phyloP scores from a whole-genome alignment of 1,139 yeast species.

The Suhomyces choctaworum region DNA sequence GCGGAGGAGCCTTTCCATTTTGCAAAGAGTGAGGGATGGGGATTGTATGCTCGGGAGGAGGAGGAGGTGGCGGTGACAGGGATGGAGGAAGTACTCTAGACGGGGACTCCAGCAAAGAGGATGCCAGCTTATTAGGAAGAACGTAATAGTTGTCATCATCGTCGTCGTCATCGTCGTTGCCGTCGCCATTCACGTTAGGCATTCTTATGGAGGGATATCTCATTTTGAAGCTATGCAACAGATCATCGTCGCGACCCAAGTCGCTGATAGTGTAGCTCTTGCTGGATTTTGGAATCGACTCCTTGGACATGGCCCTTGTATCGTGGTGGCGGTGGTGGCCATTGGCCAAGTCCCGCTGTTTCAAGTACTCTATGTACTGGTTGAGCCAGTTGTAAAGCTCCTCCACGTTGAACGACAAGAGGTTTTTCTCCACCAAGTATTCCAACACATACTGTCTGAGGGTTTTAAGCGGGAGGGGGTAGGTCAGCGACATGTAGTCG shows the following conservation, averaged over 20 bases:
- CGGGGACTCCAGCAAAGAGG: not conserved
- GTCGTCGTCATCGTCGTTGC: slow-evolving; percentile 1
- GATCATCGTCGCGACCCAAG: slow-evolving; percentile 6
- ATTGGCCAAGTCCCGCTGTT: slow-evolving; percentile 27
- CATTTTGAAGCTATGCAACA: slow-evolving; percentile 8
- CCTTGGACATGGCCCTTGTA: slow-evolving; percentile 2
- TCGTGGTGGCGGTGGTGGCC: not conserved
- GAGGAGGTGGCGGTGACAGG: slow-evolving; percentile 5
- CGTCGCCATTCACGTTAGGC: slow-evolving; percentile 1
- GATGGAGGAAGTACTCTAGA: slow-evolving; percentile 2
- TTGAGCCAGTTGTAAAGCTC: slow-evolving; percentile 44
- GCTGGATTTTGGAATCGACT: not conserved
- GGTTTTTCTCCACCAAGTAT: slow-evolving; percentile 33
- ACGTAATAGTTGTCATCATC: slow-evolving; percentile 6
- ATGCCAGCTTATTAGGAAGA: slow-evolving; percentile 5
- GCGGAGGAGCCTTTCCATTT: slow-evolving; percentile 9
- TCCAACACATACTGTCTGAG: slow-evolving; percentile 32
- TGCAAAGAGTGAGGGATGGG: slow-evolving; percentile 3
- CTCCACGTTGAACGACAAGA: slow-evolving; percentile 38
- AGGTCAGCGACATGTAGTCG: slow-evolving; percentile 24
- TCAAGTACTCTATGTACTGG: slow-evolving; percentile 43
- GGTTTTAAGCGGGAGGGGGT: slow-evolving; percentile 24
- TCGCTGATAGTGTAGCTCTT: slow-evolving; percentile 3
- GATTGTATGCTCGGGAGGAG: slow-evolving; percentile 5
- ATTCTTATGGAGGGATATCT: slow-evolving; percentile 14